Evolutionary conservation across 2,329 filamentous ascomycete species (phyloP), one percentile per base, ranked within the genome.

Genomic region (Pseudogymnoascus sp.): DNA sequence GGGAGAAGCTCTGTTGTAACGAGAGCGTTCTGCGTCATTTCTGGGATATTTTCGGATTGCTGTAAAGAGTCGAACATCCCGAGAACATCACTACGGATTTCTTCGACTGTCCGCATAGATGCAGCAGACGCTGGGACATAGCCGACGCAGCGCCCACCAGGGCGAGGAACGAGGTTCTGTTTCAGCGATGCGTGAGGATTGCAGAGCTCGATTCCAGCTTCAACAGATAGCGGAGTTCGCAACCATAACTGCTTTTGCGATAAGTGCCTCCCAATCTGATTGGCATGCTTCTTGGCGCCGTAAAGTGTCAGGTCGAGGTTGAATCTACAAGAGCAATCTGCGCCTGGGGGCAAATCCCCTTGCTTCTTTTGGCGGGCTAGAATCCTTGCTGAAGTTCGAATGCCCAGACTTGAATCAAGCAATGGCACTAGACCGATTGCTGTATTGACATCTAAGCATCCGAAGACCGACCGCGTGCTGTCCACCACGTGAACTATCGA

Each of bases 1-100:
- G 82, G 81, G 42, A 97, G 84, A 15, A 97, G 77, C 29, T 84
- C 80, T 0, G 87, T 92, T 62, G 81, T 80, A 61, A 94, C 81
- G 5, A 78, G 74, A 2, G 76, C 66, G 61, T 84, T 80, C 0
- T 90, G 82, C 3, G 93, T 86, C 77, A 88, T 85, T 66, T 87
- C 83, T 0, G 89, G 89, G 5, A 97, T 77, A 64, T 91, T 85
- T 62, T 95, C 89, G 8, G 82, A 86, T 68, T 87, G 87, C 27
- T 87, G 84, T 39, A 97, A 83, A 6, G 87, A 88, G 75, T 97
- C 92, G 69, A 99, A 96, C 71, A 97, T 90, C 42, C 85, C 86
- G 73, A 91, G 84, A 21, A 96, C 89, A 63, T 96, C 92, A 65
- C 85, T 87, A 8, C 89, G 88, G 63, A 96, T 88, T 74, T 97